Conservation (phyloP, 2,329 filamentous ascomycete genomes). For the Fusarium abutilonis region DNA sequence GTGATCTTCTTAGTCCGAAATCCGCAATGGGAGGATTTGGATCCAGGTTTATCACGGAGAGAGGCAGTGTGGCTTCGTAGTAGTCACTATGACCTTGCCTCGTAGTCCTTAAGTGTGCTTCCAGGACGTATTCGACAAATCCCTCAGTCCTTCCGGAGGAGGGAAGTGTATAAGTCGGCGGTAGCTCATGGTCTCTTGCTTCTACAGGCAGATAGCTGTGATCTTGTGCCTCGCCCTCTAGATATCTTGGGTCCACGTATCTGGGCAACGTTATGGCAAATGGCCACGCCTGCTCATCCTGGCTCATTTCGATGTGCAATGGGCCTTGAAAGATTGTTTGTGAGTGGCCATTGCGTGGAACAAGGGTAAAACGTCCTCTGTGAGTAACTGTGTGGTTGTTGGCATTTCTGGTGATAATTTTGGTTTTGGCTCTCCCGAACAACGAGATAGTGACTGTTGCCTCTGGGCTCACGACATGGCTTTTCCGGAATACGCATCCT, state of each 20-base stretch:
- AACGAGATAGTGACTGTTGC: slow-evolving; percentile 40
- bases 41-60: slow-evolving; percentile 28
- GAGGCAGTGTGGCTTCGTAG: slow-evolving; percentile 35
- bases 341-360: slow-evolving; percentile 13
- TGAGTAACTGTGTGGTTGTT: slow-evolving; percentile 4
- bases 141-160: background rate
- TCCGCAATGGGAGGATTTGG: slow-evolving; percentile 32
- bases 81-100: background rate
- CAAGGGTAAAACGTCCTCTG: slow-evolving; percentile 44
- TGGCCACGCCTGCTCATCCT: slow-evolving; percentile 38
- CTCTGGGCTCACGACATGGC: slow-evolving; percentile 32
- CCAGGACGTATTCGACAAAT: slow-evolving; percentile 49
- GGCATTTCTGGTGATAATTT: slow-evolving; percentile 28
- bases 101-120: slow-evolving; percentile 42
- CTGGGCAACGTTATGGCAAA: slow-evolving; percentile 46
- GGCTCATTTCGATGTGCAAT: slow-evolving; percentile 35
- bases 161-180: slow-evolving; percentile 5
- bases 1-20: slow-evolving; percentile 6
- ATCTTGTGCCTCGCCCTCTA: background rate
- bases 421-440: slow-evolving; percentile 44
- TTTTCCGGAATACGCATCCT: slow-evolving; percentile 40
- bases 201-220: background rate
- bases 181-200: slow-evolving; percentile 1
- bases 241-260: slow-evolving; percentile 8
- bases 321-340: slow-evolving; percentile 39